Evolutionary conservation across 2,329 filamentous ascomycete species (phyloP), one percentile per base, ranked within the genome.

Genomic region (Phaeoacremonium minimum): DNA sequence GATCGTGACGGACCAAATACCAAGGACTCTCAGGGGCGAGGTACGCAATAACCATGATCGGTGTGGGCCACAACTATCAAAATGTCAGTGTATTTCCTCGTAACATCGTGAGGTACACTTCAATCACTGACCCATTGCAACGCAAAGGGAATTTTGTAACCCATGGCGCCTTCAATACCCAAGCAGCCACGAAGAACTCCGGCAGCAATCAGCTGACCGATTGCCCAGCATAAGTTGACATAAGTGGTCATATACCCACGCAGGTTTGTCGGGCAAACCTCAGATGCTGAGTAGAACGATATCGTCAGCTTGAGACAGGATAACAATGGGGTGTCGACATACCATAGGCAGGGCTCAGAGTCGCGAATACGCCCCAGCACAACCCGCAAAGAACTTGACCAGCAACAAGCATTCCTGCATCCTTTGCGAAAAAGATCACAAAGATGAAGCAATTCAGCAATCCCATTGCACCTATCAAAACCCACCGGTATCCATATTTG

Each of bases 1-100:
- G 52, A 17, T 62, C 63, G 43, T 66, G 64, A 26, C 69, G 63
- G 30, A 75, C 67, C 11, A 73, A 59, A 66, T 69, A 73, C 64
- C 66, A 70, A 5, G 67, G 67, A 22, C 20, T 28, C 37, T 73
- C 69, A 0, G 70, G 71, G 2, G 67, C 64, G 18, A 71, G 64
- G 8, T 49, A 43, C 2, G 28, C 28, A 15, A 44, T 16, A 6
- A 35, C 8, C 14, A 44, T 32, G 3, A 44, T 28, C 4, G 42
- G 37, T 4, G 47, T 31, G 1, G 51, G 51, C 44, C 46, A 54
- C n/a, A n/a, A n/a, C n/a, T n/a, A n/a, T n/a, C n/a, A n/a, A n/a
- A n/a, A n/a, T n/a, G n/a, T n/a, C n/a, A n/a, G n/a, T n/a, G n/a
- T n/a, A n/a, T n/a, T n/a, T n/a, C n/a, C n/a, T n/a, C n/a, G n/a